A percentile compares a stretch with the other conserved stretches of the same genome.
Conservation (phyloP, 2,329 filamentous ascomycete genomes). For the Byssoonygena ceratinophila region DNA sequence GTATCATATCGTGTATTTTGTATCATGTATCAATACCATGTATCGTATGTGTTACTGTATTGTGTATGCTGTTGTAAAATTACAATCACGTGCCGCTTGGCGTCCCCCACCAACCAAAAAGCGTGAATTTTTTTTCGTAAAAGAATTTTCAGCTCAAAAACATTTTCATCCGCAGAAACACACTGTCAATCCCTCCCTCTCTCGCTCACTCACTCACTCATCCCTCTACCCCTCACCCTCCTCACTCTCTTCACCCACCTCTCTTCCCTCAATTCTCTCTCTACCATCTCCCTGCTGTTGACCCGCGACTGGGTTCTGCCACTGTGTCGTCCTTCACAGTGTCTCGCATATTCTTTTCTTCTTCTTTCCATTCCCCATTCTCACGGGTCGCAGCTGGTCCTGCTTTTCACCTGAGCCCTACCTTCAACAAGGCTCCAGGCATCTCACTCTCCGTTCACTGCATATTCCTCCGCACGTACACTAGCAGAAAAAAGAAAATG, state of each 20-base stretch:
- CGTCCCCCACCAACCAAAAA: no score
- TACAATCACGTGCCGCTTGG: no score
- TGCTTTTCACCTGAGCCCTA: conserved; percentile 40
- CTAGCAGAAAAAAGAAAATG: conserved; percentile 61
- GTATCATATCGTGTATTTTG: no score
- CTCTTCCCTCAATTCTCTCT: neutral
- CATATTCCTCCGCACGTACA: conserved; percentile 34
- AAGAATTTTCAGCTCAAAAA: neutral
- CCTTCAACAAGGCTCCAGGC: conserved; percentile 4
- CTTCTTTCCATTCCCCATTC: conserved; percentile 25
- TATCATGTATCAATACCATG: no score
- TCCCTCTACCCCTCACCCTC: neutral
- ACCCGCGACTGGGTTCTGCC: conserved; percentile 1
- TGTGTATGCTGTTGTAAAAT: no score
- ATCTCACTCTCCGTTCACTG: conserved; percentile 6
- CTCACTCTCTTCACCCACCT: neutral
- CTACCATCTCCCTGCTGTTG: neutral
- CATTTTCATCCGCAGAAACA: neutral
- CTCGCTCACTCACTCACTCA: neutral
- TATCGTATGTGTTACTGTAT: no score
- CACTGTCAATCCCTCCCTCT: neutral
- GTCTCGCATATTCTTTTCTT: conserved; percentile 33
- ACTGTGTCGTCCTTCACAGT: conserved; percentile 18
- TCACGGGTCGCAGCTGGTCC: conserved; percentile 50
- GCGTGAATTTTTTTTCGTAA: no score